These are phyloP conservation scores for Cadophora luteo-olivacea DNA, from an alignment of 2,329 filamentous ascomycete genomes.

Conservation along the genomic window DNA sequence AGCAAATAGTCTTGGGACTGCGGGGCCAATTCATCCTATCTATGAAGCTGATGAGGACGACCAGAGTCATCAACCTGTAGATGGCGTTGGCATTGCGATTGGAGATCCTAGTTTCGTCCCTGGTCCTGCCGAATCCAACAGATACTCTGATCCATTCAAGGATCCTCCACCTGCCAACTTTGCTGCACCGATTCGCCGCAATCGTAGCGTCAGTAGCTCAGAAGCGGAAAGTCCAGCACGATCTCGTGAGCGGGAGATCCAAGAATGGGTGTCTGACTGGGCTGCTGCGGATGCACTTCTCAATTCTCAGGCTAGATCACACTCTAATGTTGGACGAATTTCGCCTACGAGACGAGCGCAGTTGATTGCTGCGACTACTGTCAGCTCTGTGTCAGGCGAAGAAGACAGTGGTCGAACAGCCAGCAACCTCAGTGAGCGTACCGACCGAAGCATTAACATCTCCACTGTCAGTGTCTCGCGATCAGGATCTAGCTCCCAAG, in stretches of 20 bases:
- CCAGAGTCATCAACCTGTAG: constrained; percentile 23
- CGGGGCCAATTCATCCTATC: constrained; percentile 66
- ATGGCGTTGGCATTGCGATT: constrained; percentile 36
- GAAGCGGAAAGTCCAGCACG: constrained; percentile 38
- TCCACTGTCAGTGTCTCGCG: constrained; percentile 37
- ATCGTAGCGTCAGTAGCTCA: constrained; percentile 29
- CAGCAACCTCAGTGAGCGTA: constrained; percentile 46
- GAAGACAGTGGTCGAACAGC: constrained; percentile 43
- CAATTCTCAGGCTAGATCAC: constrained; percentile 38
- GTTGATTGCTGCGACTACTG: constrained; percentile 36
- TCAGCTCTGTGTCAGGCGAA: constrained; percentile 39
- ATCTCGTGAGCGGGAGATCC: constrained; percentile 44
- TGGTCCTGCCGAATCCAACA: constrained; percentile 26
- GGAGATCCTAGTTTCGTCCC: constrained; percentile 30
- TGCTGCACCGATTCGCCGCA: constrained; percentile 18
- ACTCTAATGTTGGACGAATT: constrained; percentile 40
- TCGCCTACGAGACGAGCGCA: constrained; percentile 44
- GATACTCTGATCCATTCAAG: constrained; percentile 42
- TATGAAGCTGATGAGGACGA: constrained; percentile 64
- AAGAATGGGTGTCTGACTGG: constrained; percentile 48
- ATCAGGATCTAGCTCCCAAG: constrained; percentile 41
- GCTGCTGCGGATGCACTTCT: constrained; percentile 44
- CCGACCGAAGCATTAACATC: constrained; percentile 41
- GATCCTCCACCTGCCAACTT: constrained; percentile 35
- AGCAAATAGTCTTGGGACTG: constrained; percentile 51